Percentiles rank a stretch among this genome's conserved stretches.
These are phyloP conservation scores for Mycosphaerella arachidis DNA, from an alignment of 2,329 filamentous ascomycete species.

Conservation along the genomic window DNA sequence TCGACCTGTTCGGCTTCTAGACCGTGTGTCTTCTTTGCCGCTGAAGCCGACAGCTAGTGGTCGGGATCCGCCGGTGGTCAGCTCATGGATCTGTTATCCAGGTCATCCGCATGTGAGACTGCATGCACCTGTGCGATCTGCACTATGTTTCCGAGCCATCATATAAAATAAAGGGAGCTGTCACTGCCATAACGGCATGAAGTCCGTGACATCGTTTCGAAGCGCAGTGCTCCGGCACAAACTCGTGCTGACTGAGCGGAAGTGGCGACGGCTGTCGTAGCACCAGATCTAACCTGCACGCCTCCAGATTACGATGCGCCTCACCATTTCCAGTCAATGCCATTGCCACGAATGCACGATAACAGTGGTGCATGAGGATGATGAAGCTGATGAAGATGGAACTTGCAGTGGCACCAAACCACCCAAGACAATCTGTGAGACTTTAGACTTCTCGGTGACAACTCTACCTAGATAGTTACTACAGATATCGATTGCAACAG, in stretches of 20 bases:
- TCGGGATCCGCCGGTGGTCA: background rate
- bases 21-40: background rate
- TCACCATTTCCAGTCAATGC: background rate
- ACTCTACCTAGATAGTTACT: too few species aligned
- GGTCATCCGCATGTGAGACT: background rate
- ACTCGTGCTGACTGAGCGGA: background rate
- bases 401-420: background rate
- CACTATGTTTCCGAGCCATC: background rate
- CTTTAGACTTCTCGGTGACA: too few species aligned
- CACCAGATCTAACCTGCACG: background rate
- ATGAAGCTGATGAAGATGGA: background rate
- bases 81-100: background rate
- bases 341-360: background rate
- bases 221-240: background rate
- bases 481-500: too few species aligned
- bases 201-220: background rate
- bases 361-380: background rate
- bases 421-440: too few species aligned
- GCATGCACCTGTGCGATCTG: background rate
- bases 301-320: background rate
- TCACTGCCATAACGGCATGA: background rate
- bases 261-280: background rate
- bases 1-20: background rate
- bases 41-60: background rate
- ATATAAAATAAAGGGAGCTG: background rate